A percentile compares a stretch with the other conserved stretches of the same genome.
Evolutionary conservation across 768 basidiomycete species (phyloP).

Genomic region (Suillus plorans): DNA sequence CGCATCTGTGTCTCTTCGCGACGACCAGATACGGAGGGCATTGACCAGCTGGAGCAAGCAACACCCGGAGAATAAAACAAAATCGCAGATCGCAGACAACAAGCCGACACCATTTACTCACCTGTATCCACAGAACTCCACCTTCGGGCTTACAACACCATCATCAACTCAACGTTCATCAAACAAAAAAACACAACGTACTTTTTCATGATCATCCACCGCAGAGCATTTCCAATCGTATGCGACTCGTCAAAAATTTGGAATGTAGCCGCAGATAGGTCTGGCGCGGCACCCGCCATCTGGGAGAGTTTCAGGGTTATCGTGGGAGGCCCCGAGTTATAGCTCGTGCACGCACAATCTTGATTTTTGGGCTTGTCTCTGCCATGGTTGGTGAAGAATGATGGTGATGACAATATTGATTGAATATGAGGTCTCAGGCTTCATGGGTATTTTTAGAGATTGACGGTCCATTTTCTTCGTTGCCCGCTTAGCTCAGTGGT

Average conservation of each 20-base stretch:
- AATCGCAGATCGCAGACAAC: background rate
- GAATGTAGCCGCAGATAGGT: slow-evolving; percentile 88
- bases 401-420: background rate
- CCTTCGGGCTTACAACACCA: slow-evolving; percentile 71
- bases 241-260: slow-evolving; percentile 24
- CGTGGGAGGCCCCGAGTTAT: background rate
- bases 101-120: slow-evolving; percentile 30
- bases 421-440: background rate
- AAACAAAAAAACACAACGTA: slow-evolving; percentile 37
- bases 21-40: background rate
- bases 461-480: too few species aligned
- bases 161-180: background rate
- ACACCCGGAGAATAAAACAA: background rate
- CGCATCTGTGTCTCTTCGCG: background rate
- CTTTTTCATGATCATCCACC: slow-evolving; percentile 99
- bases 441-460: background rate
- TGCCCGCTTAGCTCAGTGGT: slow-evolving; percentile 32
- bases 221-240: slow-evolving; percentile 80
- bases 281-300: slow-evolving; percentile 81
- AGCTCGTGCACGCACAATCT: slow-evolving; percentile 21
- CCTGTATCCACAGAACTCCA: slow-evolving; percentile 99
- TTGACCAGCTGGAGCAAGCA: slow-evolving; percentile 13
- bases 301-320: slow-evolving; percentile 30
- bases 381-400: slow-evolving; percentile 21
- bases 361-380: slow-evolving; percentile 30